Base-by-base conservation (phyloP, 139 green algal genomes). In the Chlorella sp. region DNA sequence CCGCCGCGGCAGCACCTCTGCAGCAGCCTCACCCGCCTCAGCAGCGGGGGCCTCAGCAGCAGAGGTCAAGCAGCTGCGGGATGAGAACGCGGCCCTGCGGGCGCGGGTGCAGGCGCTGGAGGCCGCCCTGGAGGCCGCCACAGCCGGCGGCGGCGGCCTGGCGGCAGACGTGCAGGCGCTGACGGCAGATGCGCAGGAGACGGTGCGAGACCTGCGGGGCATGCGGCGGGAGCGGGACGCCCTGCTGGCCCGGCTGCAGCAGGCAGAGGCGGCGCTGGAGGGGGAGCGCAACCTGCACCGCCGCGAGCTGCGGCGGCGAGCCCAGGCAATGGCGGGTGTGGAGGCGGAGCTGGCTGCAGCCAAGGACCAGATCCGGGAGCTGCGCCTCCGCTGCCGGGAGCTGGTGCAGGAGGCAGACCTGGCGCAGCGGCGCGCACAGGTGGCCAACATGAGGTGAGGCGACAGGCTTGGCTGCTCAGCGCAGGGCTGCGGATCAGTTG, bases 151-250 rank as follows among this genome's bases (percentile, higher is more conserved):
- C 80, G 60, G 38, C 41, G 62, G 51, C 44, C 62, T 81, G 19
- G 80, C 34, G 16, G 43, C 64, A 32, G 76, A 86, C n/a, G 60
- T 91, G 80, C 74, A 86, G 82, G 80, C 92, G 73, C 44, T 93
- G 82, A 82, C 88, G 34, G 83, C 54, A 32, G 86, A 92, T 43
- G 83, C 85, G 9, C 82, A 86, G 62, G 89, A 93, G 46, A 62
- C 92, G 36, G 81, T 85, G 22, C 78, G 85, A 14, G 92, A 94
- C 38, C 68, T 94, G 41, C 84, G 83, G 69, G 79, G 92, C 81
- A 85, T 95, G 77, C 87, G 87, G 34, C 93, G 95, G 85, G 94
- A 98, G 85, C 83, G 92, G 7, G 93, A 96, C 44, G 43, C 91
- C 64, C 85, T 97, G 75, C 76, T 88, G 41, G 68, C 81, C 1